Evolutionary conservation across 345 rosid species (phyloP).

Genomic region (Citrus unshiu): DNA sequence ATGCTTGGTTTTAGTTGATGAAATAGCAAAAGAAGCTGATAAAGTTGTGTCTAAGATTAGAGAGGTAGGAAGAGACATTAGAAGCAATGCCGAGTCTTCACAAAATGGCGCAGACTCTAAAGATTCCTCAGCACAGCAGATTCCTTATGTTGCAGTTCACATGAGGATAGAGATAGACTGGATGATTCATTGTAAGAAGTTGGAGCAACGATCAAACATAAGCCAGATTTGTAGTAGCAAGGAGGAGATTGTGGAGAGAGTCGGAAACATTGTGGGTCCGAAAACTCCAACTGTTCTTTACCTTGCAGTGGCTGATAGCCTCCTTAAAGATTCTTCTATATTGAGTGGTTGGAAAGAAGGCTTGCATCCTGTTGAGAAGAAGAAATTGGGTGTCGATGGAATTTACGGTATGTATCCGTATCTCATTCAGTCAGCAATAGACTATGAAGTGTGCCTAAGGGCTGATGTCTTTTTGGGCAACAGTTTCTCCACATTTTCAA

Average conservation of each 20-base stretch:
- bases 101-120: not conserved
- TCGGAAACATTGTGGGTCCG: conserved; percentile 54
- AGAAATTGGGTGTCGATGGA: conserved; percentile 65
- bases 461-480: conserved; percentile 92
- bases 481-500: conserved; percentile 93
- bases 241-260: conserved; percentile 68
- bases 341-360: conserved; percentile 77
- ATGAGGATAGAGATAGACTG: conserved; percentile 98
- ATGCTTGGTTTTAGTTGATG: conserved; percentile 75
- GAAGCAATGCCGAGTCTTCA: conserved; percentile 13
- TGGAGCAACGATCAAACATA: conserved; percentile 61
- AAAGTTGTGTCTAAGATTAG: conserved; percentile 68
- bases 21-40: conserved; percentile 69
- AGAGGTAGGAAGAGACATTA: conserved; percentile 46
- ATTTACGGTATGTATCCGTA: conserved; percentile 78
- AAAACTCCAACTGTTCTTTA: conserved; percentile 57
- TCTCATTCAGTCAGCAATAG: conserved; percentile 91
- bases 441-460: conserved; percentile 85
- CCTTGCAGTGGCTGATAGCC: conserved; percentile 85
- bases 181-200: conserved; percentile 96
- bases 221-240: conserved; percentile 87
- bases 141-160: conserved; percentile 79
- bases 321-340: conserved; percentile 72
- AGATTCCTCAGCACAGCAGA: not conserved
- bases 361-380: conserved; percentile 75